Evolutionary conservation across 305 asterid genomes (phyloP), one percentile per base, ranked within the genome.

Genomic region (Stenogyne calaminthoides): DNA sequence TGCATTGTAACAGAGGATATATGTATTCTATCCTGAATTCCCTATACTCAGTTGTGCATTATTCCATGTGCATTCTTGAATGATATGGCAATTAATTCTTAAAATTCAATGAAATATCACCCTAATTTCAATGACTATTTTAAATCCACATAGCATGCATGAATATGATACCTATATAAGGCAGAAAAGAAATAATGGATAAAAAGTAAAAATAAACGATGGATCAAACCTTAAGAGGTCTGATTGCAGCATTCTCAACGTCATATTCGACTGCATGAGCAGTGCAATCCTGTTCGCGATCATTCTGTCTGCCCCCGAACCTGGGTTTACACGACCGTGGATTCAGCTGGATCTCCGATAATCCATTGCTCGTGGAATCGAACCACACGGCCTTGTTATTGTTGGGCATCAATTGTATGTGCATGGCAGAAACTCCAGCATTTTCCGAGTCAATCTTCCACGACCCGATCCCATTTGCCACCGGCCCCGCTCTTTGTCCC

Each of bases 381-480:
- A 14, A 89, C 97, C 95, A 90, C 0, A 89, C 81, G 6, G 81
- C 89, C 80, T 87, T 95, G 54, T 84, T 84, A 42, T 86, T 86
- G 11, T 86, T 86, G 11, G 94, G 96, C 96, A 92, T 78, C 76
- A 95, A 66, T 15, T 95, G 97, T 58, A 91, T 60, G 49, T 95
- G 98, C 98, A 95, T 95, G 49, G 95, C 95, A 0, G 94, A 40
- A 44, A 95, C 96, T 0, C 98, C 97, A 0, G 87, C 79, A 77
- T 91, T 87, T 42, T 67, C 37, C 9, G 75, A 74, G 63, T 89
- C 84, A 3, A 93, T 4, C 74, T 27, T 69, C 96, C 97, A 93
- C 0, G 70, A n/a, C 1, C 98, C 83, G 0, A 56, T 19, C 37
- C 40, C 11, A 0, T 44, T 15, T 10, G 25, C 44, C 5, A 15